Evolutionary conservation across 495 filamentous ascomycete species (phyloP).

Genomic region (Parmelia sp.): DNA sequence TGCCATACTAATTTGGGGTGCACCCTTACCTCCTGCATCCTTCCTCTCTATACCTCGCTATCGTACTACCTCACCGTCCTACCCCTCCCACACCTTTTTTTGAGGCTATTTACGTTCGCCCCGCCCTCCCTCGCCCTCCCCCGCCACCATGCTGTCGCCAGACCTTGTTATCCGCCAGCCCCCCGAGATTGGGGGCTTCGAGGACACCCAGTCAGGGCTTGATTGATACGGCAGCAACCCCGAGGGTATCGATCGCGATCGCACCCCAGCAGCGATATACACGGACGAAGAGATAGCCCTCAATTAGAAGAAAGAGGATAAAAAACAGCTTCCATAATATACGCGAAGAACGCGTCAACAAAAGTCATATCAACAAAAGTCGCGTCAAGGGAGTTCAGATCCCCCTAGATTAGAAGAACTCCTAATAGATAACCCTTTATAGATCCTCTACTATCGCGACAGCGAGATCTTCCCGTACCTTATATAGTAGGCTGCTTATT

Average conservation of each 20-base stretch:
- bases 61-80: not conserved
- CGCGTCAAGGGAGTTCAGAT: too few relatives aligned
- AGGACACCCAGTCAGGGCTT: not conserved
- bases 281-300: not conserved
- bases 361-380: too few relatives aligned
- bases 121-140: too few relatives aligned
- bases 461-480: too few relatives aligned
- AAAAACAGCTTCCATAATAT: not conserved
- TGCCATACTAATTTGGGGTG: not conserved
- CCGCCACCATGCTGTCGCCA: not conserved
- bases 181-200: not conserved
- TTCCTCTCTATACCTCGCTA: not conserved
- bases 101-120: too few relatives aligned
- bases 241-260: not conserved
- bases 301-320: not conserved
- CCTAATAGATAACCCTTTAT: too few relatives aligned
- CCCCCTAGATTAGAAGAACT: too few relatives aligned
- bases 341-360: too few relatives aligned
- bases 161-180: not conserved
- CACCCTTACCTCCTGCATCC: not conserved
- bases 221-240: conserved; percentile 2
- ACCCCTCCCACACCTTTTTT: not conserved
- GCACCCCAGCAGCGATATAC: not conserved
- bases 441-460: too few relatives aligned
- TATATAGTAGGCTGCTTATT: too few relatives aligned